A percentile compares a stretch with the other conserved stretches of the same genome.
These are phyloP conservation scores for Clonostachys chloroleuca DNA, from an alignment of 2,329 filamentous ascomycete species.

Conservation along the genomic window DNA sequence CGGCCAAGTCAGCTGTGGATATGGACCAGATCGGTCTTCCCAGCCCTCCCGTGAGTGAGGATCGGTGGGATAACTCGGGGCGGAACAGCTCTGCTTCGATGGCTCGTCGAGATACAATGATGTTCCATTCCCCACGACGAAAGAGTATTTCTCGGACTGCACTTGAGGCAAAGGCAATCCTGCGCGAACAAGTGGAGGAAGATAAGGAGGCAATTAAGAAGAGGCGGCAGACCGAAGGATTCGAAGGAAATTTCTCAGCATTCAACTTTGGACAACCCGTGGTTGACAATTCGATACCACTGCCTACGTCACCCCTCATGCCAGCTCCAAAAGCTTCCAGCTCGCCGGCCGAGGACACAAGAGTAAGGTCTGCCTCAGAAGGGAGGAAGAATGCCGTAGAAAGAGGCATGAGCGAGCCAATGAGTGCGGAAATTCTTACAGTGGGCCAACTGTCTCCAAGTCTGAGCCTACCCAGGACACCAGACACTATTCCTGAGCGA, in stretches of 20 bases:
- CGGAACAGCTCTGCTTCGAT: constrained; percentile 32
- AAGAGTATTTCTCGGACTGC: constrained; percentile 32
- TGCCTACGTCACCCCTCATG: constrained; percentile 1
- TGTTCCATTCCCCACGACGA: constrained; percentile 37
- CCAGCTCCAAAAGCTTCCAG: background rate
- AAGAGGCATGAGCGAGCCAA: constrained; percentile 2
- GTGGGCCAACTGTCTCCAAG: no score
- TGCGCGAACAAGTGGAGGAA: constrained; percentile 1
- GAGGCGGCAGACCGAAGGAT: constrained; percentile 17
- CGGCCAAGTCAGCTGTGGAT: no score
- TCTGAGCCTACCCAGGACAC: no score
- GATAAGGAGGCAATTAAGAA: constrained; percentile 8
- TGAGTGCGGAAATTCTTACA: background rate
- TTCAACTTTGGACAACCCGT: constrained; percentile 29
- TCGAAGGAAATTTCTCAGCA: constrained; percentile 28
- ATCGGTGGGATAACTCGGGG: constrained; percentile 24
- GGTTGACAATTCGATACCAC: background rate
- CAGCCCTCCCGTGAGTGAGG: constrained; percentile 25
- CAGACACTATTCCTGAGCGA: no score
- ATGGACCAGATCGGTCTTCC: constrained; percentile 20
- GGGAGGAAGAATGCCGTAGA: constrained; percentile 1
- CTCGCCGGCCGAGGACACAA: background rate
- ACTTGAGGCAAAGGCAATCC: constrained; percentile 14
- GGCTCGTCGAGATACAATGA: constrained; percentile 46
- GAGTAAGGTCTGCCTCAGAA: background rate